A percentile compares a stretch with the other conserved stretches of the same genome.
Evolutionary conservation across 1,284 basidiomycete species (phyloP).

Genomic region (Naganishia cerealis): DNA sequence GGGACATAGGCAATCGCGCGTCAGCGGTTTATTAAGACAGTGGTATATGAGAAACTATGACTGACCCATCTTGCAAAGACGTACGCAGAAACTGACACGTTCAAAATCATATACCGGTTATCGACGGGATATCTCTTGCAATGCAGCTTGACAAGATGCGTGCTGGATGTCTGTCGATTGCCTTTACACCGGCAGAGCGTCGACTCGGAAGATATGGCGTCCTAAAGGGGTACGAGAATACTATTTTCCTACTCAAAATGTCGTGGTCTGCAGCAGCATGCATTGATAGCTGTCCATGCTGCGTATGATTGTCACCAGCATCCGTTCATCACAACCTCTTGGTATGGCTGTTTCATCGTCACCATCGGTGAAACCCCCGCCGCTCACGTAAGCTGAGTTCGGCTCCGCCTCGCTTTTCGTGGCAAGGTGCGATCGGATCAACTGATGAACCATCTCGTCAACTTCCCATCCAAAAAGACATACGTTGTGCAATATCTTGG

Average conservation of each 20-base stretch:
- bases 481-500: neutral
- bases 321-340: neutral
- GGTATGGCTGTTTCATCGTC: conserved; percentile 13
- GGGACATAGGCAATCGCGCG: neutral
- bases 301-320: neutral
- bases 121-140: neutral
- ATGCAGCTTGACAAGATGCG: neutral
- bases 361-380: neutral
- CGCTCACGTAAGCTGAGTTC: neutral
- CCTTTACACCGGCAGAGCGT: neutral
- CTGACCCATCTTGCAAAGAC: conserved; percentile 5
- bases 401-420: conserved; percentile 19
- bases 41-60: neutral
- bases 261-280: neutral
- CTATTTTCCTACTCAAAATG: neutral
- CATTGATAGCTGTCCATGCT: neutral
- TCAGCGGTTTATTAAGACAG: neutral
- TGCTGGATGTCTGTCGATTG: neutral
- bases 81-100: neutral
- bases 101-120: neutral
- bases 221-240: neutral
- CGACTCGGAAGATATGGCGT: neutral
- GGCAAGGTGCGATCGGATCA: conserved; percentile 11
- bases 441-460: neutral
- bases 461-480: neutral